Percentiles rank a stretch among this genome's conserved stretches.
Evolutionary conservation across 1,284 basidiomycete species (phyloP).

Genomic region (Pulveroboletus sp.): DNA sequence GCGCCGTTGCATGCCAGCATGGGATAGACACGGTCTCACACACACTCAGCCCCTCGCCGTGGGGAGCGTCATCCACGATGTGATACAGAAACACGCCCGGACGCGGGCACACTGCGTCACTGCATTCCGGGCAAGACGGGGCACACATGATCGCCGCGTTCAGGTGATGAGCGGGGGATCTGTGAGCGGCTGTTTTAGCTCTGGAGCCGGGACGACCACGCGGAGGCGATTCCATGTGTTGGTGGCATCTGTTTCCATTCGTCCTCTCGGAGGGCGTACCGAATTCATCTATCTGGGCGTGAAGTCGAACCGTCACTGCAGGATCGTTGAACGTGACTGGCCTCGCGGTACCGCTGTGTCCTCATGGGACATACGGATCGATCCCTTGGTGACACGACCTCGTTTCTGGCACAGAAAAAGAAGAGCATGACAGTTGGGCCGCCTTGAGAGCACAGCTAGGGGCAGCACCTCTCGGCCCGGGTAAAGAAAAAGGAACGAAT

Average conservation of each 20-base stretch:
- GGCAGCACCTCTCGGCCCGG: background rate
- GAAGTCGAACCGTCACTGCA: background rate
- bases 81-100: constrained; percentile 4
- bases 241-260: background rate
- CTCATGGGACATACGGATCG: background rate
- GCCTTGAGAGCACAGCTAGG: no score
- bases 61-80: background rate
- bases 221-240: background rate
- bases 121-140: background rate
- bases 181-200: background rate
- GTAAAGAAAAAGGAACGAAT: background rate
- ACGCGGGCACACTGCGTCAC: background rate
- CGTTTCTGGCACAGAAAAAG: background rate
- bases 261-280: background rate
- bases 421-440: background rate
- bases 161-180: background rate
- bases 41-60: background rate
- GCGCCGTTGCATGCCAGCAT: no score
- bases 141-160: constrained; percentile 13
- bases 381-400: background rate
- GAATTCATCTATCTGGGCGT: background rate
- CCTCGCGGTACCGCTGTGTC: constrained; percentile 2
- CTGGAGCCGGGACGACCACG: background rate
- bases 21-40: no score
- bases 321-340: constrained; percentile 2